A percentile compares a stretch with the other conserved stretches of the same genome.
These are phyloP conservation scores for Corinectria fuckeliana DNA, from an alignment of 2,329 filamentous ascomycete species.

Conservation along the genomic window DNA sequence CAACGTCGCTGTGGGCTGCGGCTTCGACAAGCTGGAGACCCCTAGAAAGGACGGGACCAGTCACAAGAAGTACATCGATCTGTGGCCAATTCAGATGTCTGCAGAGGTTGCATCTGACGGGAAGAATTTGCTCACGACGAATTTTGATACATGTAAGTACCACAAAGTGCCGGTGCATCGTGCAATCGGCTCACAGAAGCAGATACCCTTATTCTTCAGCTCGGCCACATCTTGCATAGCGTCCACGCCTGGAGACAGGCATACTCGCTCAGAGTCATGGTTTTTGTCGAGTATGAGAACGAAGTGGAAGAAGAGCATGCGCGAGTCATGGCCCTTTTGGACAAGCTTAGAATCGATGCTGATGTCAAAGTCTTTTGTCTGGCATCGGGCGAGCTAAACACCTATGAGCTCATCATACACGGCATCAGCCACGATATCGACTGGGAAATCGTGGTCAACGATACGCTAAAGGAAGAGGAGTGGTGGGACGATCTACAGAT, in stretches of 20 bases:
- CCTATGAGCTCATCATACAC: constrained; percentile 81
- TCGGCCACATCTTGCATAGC: constrained; percentile 84
- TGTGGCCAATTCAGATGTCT: constrained; percentile 95
- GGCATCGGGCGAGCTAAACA: constrained; percentile 72
- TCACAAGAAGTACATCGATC: constrained; percentile 79
- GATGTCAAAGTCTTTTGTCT: constrained; percentile 83
- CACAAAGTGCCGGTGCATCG: background rate
- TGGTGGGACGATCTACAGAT: constrained; percentile 83
- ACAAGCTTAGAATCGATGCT: constrained; percentile 82
- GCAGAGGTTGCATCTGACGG: constrained; percentile 75
- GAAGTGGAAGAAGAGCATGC: constrained; percentile 81
- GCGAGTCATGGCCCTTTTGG: constrained; percentile 74
- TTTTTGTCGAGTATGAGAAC: constrained; percentile 88
- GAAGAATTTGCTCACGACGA: constrained; percentile 77
- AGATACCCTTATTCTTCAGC: constrained; percentile 82
- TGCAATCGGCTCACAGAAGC: constrained; percentile 16
- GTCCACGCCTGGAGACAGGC: constrained; percentile 80
- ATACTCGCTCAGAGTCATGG: constrained; percentile 77
- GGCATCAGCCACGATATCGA: constrained; percentile 64
- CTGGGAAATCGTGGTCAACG: constrained; percentile 66
- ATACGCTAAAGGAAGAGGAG: constrained; percentile 71
- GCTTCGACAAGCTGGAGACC: constrained; percentile 78
- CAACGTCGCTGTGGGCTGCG: constrained; percentile 84
- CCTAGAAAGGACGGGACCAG: constrained; percentile 65
- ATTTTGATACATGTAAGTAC: constrained; percentile 83